phyloP scores from a whole-genome alignment of 106 monocot genomes.

The Alisma plantagoaquatica region DNA sequence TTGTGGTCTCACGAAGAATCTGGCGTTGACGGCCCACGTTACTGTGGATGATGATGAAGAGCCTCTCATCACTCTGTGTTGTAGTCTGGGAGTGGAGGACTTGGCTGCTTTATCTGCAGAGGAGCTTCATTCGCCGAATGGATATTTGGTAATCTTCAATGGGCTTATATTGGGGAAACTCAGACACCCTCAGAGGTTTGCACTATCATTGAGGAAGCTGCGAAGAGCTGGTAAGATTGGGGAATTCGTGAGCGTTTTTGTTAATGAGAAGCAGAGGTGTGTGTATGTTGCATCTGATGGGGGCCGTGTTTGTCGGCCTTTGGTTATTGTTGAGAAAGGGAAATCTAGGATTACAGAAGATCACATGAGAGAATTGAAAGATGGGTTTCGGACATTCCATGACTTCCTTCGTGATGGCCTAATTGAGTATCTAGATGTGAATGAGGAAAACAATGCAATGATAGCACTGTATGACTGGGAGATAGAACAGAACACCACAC shows the following conservation, averaged over 20 bases:
- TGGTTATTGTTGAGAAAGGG: constrained; percentile 92
- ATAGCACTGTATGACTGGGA: constrained; percentile 77
- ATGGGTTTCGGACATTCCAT: constrained; percentile 79
- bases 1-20: constrained; percentile 95
- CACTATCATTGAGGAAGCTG: constrained; percentile 51
- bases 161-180: constrained; percentile 89
- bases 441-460: constrained; percentile 99
- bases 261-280: constrained; percentile 81
- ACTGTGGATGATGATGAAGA: constrained; percentile 94
- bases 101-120: constrained; percentile 52
- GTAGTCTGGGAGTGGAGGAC: constrained; percentile 74
- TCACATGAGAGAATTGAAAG: constrained; percentile 93
- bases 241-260: constrained; percentile 91
- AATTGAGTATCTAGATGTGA: constrained; percentile 95
- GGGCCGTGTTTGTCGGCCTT: constrained; percentile 94
- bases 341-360: constrained; percentile 71
- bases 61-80: constrained; percentile 68
- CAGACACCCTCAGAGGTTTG: constrained; percentile 69
- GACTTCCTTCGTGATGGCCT: constrained; percentile 87
- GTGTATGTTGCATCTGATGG: constrained; percentile 97
- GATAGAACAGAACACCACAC: constrained; percentile 41
- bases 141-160: constrained; percentile 80
- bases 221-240: constrained; percentile 77
- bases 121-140: constrained; percentile 65
- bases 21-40: constrained; percentile 91